Evolutionary conservation across 1,139 yeast genomes (phyloP), one percentile per base, ranked within the genome.

Genomic region (Pichia sp.): DNA sequence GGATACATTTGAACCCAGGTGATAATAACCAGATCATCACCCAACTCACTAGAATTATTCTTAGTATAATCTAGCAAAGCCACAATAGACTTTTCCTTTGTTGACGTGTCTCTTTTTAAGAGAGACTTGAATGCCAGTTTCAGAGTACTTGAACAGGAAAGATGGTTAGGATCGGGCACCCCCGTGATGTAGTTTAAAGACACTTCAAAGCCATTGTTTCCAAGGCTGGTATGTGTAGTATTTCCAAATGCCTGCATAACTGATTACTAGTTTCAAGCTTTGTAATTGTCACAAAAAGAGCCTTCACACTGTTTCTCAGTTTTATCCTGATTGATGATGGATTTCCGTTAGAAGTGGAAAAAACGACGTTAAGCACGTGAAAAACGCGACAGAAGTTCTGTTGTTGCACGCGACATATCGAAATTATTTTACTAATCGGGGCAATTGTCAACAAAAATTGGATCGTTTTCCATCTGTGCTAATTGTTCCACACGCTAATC

Each of bases 1-100:
- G 96, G 82, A 54, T 84, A 89, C 34, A 84, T 52, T 57, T 85
- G 95, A 26, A 84, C 68, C 95, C 95, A 88, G 4, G 86, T 71
- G 7, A 74, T 64, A 7, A 79, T 55, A 3, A 73, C 70, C 45
- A 74, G 51, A 36, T 81, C 80, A 46, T 76, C 72, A 3, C 61
- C 55, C 5, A 59, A 45, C n/a, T 58, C 57, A 1, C 30, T 31
- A 1, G 41, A 31, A 26, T 50, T 37, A 3, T 44, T n/a, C 3
- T 50, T 52, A 4, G 72, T 51, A 17, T 63, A 52, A 2, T 53
- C 50, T 2, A 54, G 46, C 26, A 89, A 62, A 31, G 84, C 94
- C 10, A 53, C 60, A 28, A 86, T 63, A 0, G 94, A 88, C 55
- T 81, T 84, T 53, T 86, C 95, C 55, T 80, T 84, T 0, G 98